These are phyloP conservation scores for Pyrenophora seminiperda DNA, from an alignment of 2,329 filamentous ascomycete species.

Conservation along the genomic window DNA sequence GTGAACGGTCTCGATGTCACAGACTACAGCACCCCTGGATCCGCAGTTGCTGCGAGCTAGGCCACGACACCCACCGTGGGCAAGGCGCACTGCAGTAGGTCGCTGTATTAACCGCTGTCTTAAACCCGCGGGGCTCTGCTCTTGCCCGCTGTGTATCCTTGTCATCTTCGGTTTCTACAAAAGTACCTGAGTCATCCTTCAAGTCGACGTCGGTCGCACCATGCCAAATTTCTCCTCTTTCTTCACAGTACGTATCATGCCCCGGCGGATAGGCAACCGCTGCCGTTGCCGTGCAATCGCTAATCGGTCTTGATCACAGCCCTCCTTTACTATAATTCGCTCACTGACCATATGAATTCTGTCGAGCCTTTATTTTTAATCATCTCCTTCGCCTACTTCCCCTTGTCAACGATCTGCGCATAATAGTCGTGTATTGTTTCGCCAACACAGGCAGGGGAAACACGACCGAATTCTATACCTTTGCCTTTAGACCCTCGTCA, in stretches of 20 bases:
- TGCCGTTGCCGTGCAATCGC: not conserved
- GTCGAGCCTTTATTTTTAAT: not conserved
- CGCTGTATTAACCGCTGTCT: not conserved
- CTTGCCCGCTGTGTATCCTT: not conserved
- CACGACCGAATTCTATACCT: constrained; percentile 2
- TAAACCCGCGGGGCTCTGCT: not conserved
- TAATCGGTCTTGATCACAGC: constrained; percentile 2
- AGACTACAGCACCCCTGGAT: not conserved
- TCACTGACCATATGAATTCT: constrained; percentile 8
- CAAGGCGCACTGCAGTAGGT: not conserved
- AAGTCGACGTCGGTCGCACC: constrained; percentile 1
- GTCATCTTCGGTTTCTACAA: not conserved
- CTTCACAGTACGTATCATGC: constrained; percentile 1
- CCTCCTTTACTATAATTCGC: not conserved
- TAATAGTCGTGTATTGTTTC: not conserved
- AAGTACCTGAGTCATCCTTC: constrained; percentile 7
- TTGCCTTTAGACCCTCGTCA: not conserved
- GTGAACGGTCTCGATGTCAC: not conserved
- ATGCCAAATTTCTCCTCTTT: not conserved
- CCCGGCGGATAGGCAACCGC: not conserved
- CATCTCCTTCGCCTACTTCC: not conserved
- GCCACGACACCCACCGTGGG: not conserved
- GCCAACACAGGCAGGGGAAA: not conserved
- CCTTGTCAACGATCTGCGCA: constrained; percentile 5
- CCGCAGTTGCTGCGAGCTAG: not conserved